Percentiles rank a stretch among this genome's conserved stretches.
phyloP scores from a whole-genome alignment of 768 basidiomycete genomes.

The Mycena indigotica region DNA sequence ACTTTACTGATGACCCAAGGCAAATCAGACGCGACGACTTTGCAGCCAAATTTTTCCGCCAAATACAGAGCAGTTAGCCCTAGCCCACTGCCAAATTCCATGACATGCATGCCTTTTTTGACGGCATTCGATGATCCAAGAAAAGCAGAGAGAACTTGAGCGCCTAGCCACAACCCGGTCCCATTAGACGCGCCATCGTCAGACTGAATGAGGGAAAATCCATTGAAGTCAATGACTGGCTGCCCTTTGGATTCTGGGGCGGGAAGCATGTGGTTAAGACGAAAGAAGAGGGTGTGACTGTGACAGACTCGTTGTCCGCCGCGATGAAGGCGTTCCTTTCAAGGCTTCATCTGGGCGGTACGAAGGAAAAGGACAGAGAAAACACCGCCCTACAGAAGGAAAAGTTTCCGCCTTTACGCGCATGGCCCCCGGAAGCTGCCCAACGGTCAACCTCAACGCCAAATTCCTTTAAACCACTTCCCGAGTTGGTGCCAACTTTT shows the following conservation, averaged over 20 bases:
- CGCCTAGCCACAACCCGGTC: constrained; percentile 83
- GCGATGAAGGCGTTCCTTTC: constrained; percentile 85
- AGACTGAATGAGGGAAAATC: constrained; percentile 56
- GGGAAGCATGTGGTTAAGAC: constrained; percentile 36
- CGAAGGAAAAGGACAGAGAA: constrained; percentile 60
- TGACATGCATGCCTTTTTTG: constrained; percentile 40
- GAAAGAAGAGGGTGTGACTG: constrained; percentile 31
- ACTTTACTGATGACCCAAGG: constrained; percentile 63
- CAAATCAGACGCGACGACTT: constrained; percentile 78
- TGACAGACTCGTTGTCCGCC: constrained; percentile 11
- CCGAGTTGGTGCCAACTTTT: constrained; percentile 53
- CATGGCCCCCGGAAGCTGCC: constrained; percentile 62
- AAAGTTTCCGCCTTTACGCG: constrained; percentile 69
- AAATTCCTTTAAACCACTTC: constrained; percentile 69
- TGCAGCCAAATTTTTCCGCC: constrained; percentile 58
- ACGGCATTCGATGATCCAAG: constrained; percentile 40
- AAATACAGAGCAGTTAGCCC: constrained; percentile 53
- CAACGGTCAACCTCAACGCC: constrained; percentile 44
- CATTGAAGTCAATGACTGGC: constrained; percentile 43
- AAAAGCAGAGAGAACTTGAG: constrained; percentile 72
- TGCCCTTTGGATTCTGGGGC: constrained; percentile 71
- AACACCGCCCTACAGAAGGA: constrained; percentile 47
- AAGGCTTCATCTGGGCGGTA: constrained; percentile 68
- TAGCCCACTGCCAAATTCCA: constrained; percentile 84
- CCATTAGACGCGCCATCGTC: constrained; percentile 68